Evolutionary conservation across 495 filamentous ascomycete species (phyloP).

Genomic region (Tuber brumale): DNA sequence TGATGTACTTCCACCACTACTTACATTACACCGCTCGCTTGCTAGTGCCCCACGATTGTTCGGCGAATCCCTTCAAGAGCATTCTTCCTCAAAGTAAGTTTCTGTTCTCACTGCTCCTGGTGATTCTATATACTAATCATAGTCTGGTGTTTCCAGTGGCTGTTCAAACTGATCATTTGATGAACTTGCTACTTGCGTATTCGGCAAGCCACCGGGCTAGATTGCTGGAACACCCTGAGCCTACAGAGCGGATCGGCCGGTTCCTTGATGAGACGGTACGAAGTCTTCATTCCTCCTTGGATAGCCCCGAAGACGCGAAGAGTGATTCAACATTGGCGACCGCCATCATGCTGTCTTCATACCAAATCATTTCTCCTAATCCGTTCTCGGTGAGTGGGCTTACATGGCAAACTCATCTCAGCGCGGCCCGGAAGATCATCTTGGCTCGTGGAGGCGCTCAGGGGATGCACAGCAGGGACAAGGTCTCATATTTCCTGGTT

Average conservation of each 20-base stretch:
- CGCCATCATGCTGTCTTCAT: conserved; percentile 77
- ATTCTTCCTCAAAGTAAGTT: conserved; percentile 63
- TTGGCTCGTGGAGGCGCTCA: conserved; percentile 57
- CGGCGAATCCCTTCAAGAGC: conserved; percentile 60
- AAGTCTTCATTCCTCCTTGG: conserved; percentile 60
- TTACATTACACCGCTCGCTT: conserved; percentile 64
- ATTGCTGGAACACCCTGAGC: conserved; percentile 66
- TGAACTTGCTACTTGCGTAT: conserved; percentile 74
- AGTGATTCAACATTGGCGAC: conserved; percentile 72
- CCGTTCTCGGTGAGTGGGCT: conserved; percentile 53
- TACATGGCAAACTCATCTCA: conserved; percentile 73
- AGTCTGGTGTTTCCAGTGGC: conserved; percentile 52
- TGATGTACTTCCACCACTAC: conserved; percentile 74
- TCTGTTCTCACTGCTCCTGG: conserved; percentile 4
- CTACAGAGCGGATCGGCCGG: conserved; percentile 66
- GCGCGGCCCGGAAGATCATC: conserved; percentile 70
- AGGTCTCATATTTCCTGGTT: conserved; percentile 69
- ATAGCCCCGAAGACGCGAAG: conserved; percentile 54
- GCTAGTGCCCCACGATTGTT: conserved; percentile 65
- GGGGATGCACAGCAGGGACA: conserved; percentile 54
- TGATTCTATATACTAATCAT: conserved; percentile 17
- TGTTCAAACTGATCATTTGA: conserved; percentile 58
- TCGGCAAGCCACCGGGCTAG: conserved; percentile 76
- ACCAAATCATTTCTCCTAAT: conserved; percentile 79
- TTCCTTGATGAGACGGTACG: conserved; percentile 77